These are phyloP conservation scores for Backusella liffmaniae DNA, from an alignment of 192 early-diverging fungal genomes.

Conservation along the genomic window DNA sequence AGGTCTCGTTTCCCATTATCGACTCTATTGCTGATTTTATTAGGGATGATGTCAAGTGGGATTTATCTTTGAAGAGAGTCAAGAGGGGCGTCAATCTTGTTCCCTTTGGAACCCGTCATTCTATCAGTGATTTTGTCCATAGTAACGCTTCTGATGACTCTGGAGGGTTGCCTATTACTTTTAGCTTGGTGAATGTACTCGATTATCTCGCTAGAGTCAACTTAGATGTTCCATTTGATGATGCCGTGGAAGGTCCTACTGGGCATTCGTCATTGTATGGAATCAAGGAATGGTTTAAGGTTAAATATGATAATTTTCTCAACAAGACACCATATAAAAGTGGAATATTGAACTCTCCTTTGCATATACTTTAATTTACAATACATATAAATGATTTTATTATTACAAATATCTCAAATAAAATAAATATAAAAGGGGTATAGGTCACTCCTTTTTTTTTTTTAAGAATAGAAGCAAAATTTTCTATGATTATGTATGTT, in stretches of 20 bases:
- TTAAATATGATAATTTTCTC: slow-evolving; percentile 8
- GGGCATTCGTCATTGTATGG: slow-evolving; percentile 16
- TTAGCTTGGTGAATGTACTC: background rate
- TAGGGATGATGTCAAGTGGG: slow-evolving; percentile 30
- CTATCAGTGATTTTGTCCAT: background rate
- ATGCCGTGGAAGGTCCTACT: slow-evolving; percentile 22
- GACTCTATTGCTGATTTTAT: slow-evolving; percentile 20
- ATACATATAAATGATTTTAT: background rate
- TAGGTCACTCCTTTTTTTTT: background rate
- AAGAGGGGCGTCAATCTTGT: slow-evolving; percentile 10
- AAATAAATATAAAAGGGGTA: background rate
- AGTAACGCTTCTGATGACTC: background rate
- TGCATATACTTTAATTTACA: background rate
- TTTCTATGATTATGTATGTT: background rate
- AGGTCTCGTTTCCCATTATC: slow-evolving; percentile 12
- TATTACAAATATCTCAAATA: background rate
- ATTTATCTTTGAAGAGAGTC: slow-evolving; percentile 11
- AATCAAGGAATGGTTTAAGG: slow-evolving; percentile 29
- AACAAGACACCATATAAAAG: slow-evolving; percentile 7
- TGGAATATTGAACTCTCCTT: background rate
- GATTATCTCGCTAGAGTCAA: slow-evolving; percentile 22
- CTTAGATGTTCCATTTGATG: slow-evolving; percentile 2
- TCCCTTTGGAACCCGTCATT: background rate
- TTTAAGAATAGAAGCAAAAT: background rate
- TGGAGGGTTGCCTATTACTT: background rate